Evolutionary conservation across 305 asterid genomes (phyloP), one percentile per base, ranked within the genome.

Genomic region (Rubia tinctorum): DNA sequence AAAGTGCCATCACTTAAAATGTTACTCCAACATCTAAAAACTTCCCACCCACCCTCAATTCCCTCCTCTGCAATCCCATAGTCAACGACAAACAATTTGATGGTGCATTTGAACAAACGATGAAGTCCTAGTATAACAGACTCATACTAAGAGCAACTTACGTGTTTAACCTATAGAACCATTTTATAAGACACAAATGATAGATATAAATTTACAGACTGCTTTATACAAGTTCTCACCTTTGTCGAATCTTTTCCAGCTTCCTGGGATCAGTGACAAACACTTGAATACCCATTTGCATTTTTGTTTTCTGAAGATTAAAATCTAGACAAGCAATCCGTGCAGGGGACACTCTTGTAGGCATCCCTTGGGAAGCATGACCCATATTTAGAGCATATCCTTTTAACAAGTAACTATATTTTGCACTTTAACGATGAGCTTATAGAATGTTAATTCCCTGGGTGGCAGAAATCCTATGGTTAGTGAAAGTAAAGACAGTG

Each of bases 351-450:
- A 92, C 96, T 83, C 92, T 86, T 86, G 89, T 73, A 23, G 97
- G 99, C 99, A 95, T 95, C 61, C 99, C 98, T 80, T 92, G 99
- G 70, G 98, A 96, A 59, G 97, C 98, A 76, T 98, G 96, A 17
- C 98, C 99, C 23, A 97, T 92, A 84, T 92, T 89, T 68, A 95
- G 86, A 76, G 99, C 99, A 83, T 95, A 92, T 22, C 98, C 97
- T 82, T 90, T 92, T 64, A 95, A 84, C 73, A 95, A 80, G 77
- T 89, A 92, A 84, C 99, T 95, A 47, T 92, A 98, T 82, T 86
- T 88, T 61, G 96, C 98, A 86, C 98, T 92, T 87, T 95, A 85
- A 34, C 99, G 98, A 73, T 92, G 98, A 75, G 99, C 99, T 86
- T 95, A 92, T 5, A 95, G 99, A 74, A 95, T 84, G 81, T 91